These are phyloP conservation scores for Myxozyma sirexii DNA, from an alignment of 805 yeast species.

Conservation along the genomic window DNA sequence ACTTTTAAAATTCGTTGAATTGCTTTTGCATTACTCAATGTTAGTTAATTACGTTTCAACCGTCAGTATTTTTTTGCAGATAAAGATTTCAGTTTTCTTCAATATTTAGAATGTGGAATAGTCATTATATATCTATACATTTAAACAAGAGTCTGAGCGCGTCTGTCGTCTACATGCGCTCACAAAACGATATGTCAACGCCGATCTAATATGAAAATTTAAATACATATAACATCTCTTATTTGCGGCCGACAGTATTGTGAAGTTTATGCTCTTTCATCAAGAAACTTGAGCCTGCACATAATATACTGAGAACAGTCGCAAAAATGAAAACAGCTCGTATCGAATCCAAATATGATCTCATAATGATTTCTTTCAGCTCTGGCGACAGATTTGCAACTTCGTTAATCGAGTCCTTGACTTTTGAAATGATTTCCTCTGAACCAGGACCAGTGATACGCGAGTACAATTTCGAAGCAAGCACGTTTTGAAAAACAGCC, in stretches of 20 bases:
- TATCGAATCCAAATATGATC: conserved; percentile 20
- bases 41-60: no score
- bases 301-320: conserved; percentile 14
- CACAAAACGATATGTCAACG: no score
- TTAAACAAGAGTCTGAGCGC: no score
- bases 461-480: conserved; percentile 38
- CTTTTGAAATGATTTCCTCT: conserved; percentile 23
- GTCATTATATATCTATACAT: no score
- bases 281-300: conserved; percentile 23
- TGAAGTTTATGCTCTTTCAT: conserved; percentile 33
- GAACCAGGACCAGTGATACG: conserved; percentile 32
- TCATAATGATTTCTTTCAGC: conserved; percentile 12
- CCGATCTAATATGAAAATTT: no score
- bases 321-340: conserved; percentile 27
- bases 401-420: conserved; percentile 24
- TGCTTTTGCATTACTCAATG: no score
- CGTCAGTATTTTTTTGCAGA: no score
- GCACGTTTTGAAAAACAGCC: conserved; percentile 55
- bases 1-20: no score
- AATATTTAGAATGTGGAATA: no score
- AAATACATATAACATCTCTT: no score
- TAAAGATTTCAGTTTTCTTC: no score
- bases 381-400: conserved; percentile 21
- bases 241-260: conserved; percentile 10
- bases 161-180: no score